Evolutionary conservation across 2,329 filamentous ascomycete species (phyloP).

Genomic region (Aspergillus phoenicis): DNA sequence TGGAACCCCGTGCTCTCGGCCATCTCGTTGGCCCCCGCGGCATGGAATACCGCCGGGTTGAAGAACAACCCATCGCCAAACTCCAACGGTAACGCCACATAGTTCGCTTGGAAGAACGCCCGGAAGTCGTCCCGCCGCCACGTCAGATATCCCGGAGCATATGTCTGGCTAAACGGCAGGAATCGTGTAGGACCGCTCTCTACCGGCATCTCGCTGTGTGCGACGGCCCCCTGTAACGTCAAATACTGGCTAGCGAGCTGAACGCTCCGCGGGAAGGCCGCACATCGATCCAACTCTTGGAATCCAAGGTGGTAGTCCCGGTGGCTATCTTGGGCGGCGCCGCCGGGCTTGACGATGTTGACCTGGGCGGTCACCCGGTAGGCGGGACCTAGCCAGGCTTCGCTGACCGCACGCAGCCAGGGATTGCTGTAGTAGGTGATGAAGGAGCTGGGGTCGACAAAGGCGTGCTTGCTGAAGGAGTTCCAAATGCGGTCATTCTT

Average conservation of each 20-base stretch:
- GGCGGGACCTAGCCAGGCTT: conserved; percentile 61
- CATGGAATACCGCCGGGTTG: conserved; percentile 65
- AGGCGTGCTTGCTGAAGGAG: conserved; percentile 63
- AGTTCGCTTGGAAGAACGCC: conserved; percentile 56
- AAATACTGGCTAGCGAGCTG: conserved; percentile 60
- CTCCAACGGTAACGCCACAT: conserved; percentile 55
- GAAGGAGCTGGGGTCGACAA: conserved; percentile 57
- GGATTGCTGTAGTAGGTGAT: conserved; percentile 63
- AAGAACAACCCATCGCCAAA: conserved; percentile 66
- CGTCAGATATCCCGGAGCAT: conserved; percentile 60
- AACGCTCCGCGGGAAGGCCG: conserved; percentile 54
- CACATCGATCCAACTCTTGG: conserved; percentile 53
- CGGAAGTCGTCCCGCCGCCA: conserved; percentile 58
- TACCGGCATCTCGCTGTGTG: conserved; percentile 63
- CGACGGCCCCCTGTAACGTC: conserved; percentile 65
- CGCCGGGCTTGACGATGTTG: conserved; percentile 64
- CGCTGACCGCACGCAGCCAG: conserved; percentile 56
- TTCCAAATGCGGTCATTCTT: conserved; percentile 68
- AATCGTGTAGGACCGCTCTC: conserved; percentile 63
- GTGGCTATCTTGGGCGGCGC: conserved; percentile 59
- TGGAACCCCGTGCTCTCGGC: conserved; percentile 42
- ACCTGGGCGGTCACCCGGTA: conserved; percentile 65
- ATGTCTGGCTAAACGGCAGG: conserved; percentile 62
- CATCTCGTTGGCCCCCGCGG: conserved; percentile 59
- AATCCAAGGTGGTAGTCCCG: conserved; percentile 68